phyloP scores from a whole-genome alignment of 2,329 filamentous ascomycete genomes.

The Emmonsia crescens region DNA sequence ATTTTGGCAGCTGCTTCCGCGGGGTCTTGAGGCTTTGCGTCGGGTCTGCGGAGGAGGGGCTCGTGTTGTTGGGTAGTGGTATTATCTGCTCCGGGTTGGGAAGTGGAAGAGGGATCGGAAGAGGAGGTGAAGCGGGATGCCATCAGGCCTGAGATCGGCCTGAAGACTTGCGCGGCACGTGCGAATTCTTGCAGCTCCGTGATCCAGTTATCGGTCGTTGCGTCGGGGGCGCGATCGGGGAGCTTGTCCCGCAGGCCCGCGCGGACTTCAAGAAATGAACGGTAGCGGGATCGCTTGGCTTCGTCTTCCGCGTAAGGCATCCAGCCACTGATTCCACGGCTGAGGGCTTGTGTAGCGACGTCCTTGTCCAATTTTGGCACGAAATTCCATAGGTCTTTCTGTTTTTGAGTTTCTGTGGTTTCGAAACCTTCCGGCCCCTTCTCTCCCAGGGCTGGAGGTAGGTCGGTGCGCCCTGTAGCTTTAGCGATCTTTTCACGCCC shows the following conservation, averaged over 20 bases:
- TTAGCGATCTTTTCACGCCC: conserved; percentile 66
- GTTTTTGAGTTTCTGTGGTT: conserved; percentile 52
- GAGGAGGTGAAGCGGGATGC: conserved; percentile 81
- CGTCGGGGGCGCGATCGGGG: conserved; percentile 44
- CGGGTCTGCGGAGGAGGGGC: conserved; percentile 38
- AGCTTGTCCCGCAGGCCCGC: conserved; percentile 51
- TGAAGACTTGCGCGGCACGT: conserved; percentile 68
- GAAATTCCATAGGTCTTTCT: conserved; percentile 46
- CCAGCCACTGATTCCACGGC: conserved; percentile 54
- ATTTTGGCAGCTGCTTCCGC: conserved; percentile 77
- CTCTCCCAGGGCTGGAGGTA: conserved; percentile 70
- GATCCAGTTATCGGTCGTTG: conserved; percentile 61
- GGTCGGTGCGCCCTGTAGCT: conserved; percentile 61
- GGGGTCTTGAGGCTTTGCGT: conserved; percentile 56
- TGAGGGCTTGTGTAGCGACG: conserved; percentile 57
- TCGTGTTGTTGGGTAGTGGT: conserved; percentile 20
- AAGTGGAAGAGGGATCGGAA: conserved; percentile 30
- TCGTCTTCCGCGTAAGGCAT: conserved; percentile 80
- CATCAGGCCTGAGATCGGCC: conserved; percentile 85
- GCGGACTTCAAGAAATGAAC: conserved; percentile 66
- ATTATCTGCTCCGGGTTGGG: conserved; percentile 20
- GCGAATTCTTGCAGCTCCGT: conserved; percentile 71
- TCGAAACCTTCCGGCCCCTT: conserved; percentile 53
- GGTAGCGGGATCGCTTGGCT: conserved; percentile 68
- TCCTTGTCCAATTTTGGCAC: conserved; percentile 56